A percentile compares a stretch with the other conserved stretches of the same genome.
Conservation (phyloP, 2,329 filamentous ascomycete genomes). For the Aspergillus niger region DNA sequence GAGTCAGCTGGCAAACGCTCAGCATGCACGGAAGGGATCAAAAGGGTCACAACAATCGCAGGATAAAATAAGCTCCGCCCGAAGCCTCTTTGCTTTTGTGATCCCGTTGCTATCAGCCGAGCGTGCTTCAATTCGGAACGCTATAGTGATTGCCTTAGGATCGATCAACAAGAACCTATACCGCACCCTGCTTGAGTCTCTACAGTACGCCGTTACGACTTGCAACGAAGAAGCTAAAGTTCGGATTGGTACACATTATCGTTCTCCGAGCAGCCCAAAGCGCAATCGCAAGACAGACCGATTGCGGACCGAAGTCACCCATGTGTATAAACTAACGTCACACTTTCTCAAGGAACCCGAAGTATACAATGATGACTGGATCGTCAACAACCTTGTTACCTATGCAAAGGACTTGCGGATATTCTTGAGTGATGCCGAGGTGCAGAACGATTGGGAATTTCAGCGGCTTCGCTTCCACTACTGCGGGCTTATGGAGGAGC, state of each 20-base stretch:
- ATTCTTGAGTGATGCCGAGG: constrained; percentile 90
- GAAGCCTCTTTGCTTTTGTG: constrained; percentile 85
- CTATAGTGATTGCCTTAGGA: constrained; percentile 86
- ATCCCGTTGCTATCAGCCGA: constrained; percentile 82
- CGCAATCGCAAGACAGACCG: constrained; percentile 82
- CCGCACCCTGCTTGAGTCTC: constrained; percentile 81
- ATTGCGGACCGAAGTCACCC: constrained; percentile 88
- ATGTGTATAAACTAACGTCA: constrained; percentile 92
- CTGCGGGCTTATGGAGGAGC: constrained; percentile 86
- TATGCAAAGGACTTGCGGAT: constrained; percentile 92
- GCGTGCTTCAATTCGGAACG: constrained; percentile 79
- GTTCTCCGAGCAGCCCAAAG: constrained; percentile 78
- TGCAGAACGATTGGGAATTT: constrained; percentile 93
- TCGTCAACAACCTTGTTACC: constrained; percentile 80
- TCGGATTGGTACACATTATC: constrained; percentile 73
- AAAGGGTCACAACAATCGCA: constrained; percentile 64
- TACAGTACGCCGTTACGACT: constrained; percentile 80
- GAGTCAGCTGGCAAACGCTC: constrained; percentile 61
- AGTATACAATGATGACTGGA: constrained; percentile 84
- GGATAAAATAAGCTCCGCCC: constrained; percentile 82
- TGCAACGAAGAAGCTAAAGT: constrained; percentile 88
- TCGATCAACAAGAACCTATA: constrained; percentile 96
- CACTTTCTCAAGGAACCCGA: constrained; percentile 80
- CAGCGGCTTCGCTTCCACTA: constrained; percentile 90
- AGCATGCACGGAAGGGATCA: constrained; percentile 82